These are phyloP conservation scores for Hymenoscyphus linearis DNA, from an alignment of 2,329 filamentous ascomycete species.

Conservation along the genomic window DNA sequence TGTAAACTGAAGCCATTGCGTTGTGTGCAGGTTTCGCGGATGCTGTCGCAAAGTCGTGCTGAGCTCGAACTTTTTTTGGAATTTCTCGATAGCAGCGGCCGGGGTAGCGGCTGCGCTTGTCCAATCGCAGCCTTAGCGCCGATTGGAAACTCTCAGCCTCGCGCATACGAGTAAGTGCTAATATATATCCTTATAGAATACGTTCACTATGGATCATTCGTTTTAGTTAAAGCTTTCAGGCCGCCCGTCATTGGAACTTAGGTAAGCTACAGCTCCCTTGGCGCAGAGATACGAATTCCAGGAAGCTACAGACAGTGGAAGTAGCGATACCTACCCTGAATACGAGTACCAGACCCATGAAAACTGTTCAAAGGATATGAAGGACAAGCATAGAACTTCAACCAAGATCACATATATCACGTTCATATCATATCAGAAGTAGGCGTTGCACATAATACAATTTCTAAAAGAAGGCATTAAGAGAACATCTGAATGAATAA, in stretches of 20 bases:
- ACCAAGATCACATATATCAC: neutral
- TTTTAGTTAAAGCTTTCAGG: too few species aligned
- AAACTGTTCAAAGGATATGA: too few species aligned
- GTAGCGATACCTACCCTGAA: too few species aligned
- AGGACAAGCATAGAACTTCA: too few species aligned
- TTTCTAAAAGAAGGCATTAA: constrained; percentile 9
- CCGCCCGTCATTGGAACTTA: too few species aligned
- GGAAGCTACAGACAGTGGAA: too few species aligned
- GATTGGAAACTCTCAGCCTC: neutral
- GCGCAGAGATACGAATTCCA: too few species aligned
- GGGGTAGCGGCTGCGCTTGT: constrained; percentile 4
- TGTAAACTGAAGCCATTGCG: constrained; percentile 69
- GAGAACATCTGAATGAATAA: constrained; percentile 12
- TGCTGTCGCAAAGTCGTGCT: constrained; percentile 21
- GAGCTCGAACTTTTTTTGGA: constrained; percentile 14
- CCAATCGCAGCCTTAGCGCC: constrained; percentile 6
- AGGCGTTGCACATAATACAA: constrained; percentile 10
- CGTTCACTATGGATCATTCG: too few species aligned
- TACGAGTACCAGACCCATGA: too few species aligned
- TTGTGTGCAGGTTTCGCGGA: constrained; percentile 17
- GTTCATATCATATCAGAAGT: neutral
- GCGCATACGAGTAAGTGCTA: too few species aligned
- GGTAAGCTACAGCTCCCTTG: too few species aligned
- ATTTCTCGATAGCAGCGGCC: constrained; percentile 14
- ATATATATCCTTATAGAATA: too few species aligned